phyloP scores from a whole-genome alignment of 371 early-diverging fungal genomes.

The Mucor racemosus region DNA sequence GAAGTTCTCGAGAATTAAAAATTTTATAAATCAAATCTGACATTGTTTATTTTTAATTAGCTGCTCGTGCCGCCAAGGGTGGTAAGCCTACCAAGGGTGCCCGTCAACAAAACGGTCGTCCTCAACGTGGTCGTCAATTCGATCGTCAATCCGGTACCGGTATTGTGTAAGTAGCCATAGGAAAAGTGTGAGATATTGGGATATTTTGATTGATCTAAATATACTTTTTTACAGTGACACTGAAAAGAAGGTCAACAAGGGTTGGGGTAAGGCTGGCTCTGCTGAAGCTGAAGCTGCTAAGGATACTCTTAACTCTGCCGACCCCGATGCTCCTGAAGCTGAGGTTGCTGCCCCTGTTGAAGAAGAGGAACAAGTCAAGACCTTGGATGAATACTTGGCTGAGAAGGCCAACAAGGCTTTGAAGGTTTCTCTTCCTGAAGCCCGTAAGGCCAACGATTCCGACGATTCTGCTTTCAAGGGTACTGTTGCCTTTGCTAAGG shows the following conservation, averaged over 20 bases:
- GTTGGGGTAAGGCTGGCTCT: slow-evolving; percentile 73
- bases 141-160: slow-evolving; percentile 86
- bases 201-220: background rate
- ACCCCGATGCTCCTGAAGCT: slow-evolving; percentile 53
- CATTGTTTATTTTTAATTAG: background rate
- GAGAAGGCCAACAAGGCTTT: slow-evolving; percentile 70
- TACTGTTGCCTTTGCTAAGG: slow-evolving; percentile 70
- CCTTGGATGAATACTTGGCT: slow-evolving; percentile 80
- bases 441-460: slow-evolving; percentile 80
- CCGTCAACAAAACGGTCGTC: slow-evolving; percentile 54
- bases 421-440: slow-evolving; percentile 66
- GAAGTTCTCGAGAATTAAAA: no score
- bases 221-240: slow-evolving; percentile 53
- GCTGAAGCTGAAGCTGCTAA: slow-evolving; percentile 52
- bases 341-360: slow-evolving; percentile 42
- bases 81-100: slow-evolving; percentile 17
- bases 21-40: background rate
- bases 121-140: slow-evolving; percentile 66
- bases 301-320: slow-evolving; percentile 38
- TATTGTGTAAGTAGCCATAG: slow-evolving; percentile 51
- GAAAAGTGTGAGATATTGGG: no score
- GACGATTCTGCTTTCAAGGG: slow-evolving; percentile 83
- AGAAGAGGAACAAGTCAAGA: slow-evolving; percentile 75
- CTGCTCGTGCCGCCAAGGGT: slow-evolving; percentile 23
- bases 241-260: slow-evolving; percentile 85